These are phyloP conservation scores for Calonectria fujianensis DNA, from an alignment of 2,329 filamentous ascomycete species.

Conservation along the genomic window DNA sequence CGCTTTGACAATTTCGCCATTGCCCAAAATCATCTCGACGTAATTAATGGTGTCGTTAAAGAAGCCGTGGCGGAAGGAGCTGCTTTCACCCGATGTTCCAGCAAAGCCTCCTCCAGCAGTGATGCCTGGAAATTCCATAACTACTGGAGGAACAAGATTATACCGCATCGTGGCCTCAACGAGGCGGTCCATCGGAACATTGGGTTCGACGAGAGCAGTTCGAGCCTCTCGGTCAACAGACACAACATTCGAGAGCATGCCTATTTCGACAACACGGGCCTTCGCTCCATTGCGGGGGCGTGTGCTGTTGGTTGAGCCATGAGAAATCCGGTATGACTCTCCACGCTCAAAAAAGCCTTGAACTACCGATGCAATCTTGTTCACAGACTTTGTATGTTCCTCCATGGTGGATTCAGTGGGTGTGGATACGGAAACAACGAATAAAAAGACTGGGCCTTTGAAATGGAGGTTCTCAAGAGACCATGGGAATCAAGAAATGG, in stretches of 20 bases:
- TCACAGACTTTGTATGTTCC: not conserved
- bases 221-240: slow-evolving; percentile 26
- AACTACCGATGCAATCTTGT: not conserved
- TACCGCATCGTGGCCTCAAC: slow-evolving; percentile 73
- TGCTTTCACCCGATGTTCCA: slow-evolving; percentile 80
- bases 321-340: slow-evolving; percentile 80
- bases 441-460: not conserved
- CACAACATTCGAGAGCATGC: slow-evolving; percentile 44
- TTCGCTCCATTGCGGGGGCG: slow-evolving; percentile 64
- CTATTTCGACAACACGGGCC: slow-evolving; percentile 49
- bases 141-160: slow-evolving; percentile 77
- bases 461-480: not conserved
- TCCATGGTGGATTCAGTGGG: not conserved
- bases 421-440: not conserved
- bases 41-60: slow-evolving; percentile 78
- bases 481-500: not conserved
- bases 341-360: slow-evolving; percentile 62
- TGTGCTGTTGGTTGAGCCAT: slow-evolving; percentile 85
- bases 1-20: slow-evolving; percentile 72
- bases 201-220: slow-evolving; percentile 75
- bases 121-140: slow-evolving; percentile 84
- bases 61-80: slow-evolving; percentile 79
- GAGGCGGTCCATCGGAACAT: slow-evolving; percentile 80
- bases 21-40: slow-evolving; percentile 78
- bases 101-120: slow-evolving; percentile 81